Evolutionary conservation across 345 rosid genomes (phyloP).

Genomic region (Aethionema arabicum): DNA sequence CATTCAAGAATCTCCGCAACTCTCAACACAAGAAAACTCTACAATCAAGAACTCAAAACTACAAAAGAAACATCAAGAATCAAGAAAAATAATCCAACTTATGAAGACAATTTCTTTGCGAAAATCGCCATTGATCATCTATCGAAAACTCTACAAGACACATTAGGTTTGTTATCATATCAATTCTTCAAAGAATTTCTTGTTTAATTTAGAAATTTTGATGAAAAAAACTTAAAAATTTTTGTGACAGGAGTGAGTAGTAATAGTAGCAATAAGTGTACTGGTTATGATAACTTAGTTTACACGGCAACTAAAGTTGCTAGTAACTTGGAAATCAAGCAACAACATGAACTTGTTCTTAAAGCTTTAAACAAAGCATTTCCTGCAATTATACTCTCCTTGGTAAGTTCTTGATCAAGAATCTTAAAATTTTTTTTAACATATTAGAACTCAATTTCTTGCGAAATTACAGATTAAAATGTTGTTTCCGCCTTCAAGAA

Average conservation of each 20-base stretch:
- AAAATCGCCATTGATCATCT: slow-evolving; percentile 55
- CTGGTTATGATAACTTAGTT: slow-evolving; percentile 64
- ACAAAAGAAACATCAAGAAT: slow-evolving; percentile 23
- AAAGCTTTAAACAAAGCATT: slow-evolving; percentile 57
- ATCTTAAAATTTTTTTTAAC: background rate
- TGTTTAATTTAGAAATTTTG: background rate
- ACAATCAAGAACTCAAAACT: slow-evolving; percentile 18
- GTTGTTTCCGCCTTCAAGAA: slow-evolving; percentile 58
- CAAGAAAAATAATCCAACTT: slow-evolving; percentile 34
- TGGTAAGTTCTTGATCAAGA: slow-evolving; percentile 40
- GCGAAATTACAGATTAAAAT: slow-evolving; percentile 49
- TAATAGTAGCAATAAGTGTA: slow-evolving; percentile 36
- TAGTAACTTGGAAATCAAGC: slow-evolving; percentile 40
- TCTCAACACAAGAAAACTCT: slow-evolving; percentile 33
- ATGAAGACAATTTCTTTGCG: slow-evolving; percentile 56
- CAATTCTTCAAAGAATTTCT: background rate
- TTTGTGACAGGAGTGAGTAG: slow-evolving; percentile 36
- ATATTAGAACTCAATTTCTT: slow-evolving; percentile 1
- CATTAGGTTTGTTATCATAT: slow-evolving; percentile 46
- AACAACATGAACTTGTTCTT: slow-evolving; percentile 63
- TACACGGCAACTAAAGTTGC: slow-evolving; percentile 58
- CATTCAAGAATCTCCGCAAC: slow-evolving; percentile 36
- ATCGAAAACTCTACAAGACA: slow-evolving; percentile 51
- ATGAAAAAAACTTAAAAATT: background rate
- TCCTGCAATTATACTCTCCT: slow-evolving; percentile 47